These are phyloP conservation scores for Somion occarium DNA, from an alignment of 1,284 basidiomycete species.

Conservation along the genomic window DNA sequence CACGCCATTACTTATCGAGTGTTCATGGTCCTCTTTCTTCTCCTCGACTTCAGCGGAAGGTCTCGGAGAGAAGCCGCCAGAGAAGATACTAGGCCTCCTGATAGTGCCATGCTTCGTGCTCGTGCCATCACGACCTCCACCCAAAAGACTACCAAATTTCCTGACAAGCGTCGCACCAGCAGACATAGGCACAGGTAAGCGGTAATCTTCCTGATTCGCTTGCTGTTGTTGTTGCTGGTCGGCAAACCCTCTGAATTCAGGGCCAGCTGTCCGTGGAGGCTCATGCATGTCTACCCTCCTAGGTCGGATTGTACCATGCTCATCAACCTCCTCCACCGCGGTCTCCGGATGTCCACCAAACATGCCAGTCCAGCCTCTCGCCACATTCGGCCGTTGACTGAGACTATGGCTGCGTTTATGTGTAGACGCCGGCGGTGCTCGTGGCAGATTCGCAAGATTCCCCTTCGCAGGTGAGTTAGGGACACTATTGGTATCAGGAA, in stretches of 20 bases:
- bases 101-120: slow-evolving; percentile 31
- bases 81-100: slow-evolving; percentile 47
- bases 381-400: slow-evolving; percentile 58
- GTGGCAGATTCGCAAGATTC: slow-evolving; percentile 36
- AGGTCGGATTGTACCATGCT: slow-evolving; percentile 30
- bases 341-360: slow-evolving; percentile 38
- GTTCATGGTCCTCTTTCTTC: slow-evolving; percentile 14
- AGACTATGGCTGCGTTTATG: slow-evolving; percentile 74
- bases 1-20: slow-evolving; percentile 17
- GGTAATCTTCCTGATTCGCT: slow-evolving; percentile 26
- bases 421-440: slow-evolving; percentile 61
- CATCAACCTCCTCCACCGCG: slow-evolving; percentile 30
- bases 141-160: slow-evolving; percentile 67
- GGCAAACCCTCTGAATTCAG: slow-evolving; percentile 49
- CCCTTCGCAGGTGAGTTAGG: slow-evolving; percentile 24
- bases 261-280: slow-evolving; percentile 51
- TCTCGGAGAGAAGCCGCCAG: slow-evolving; percentile 39
- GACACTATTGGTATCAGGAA: slow-evolving; percentile 12
- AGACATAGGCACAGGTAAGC: slow-evolving; percentile 36
- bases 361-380: slow-evolving; percentile 38
- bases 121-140: slow-evolving; percentile 34
- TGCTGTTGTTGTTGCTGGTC: slow-evolving; percentile 20
- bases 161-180: slow-evolving; percentile 66
- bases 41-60: slow-evolving; percentile 36
- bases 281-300: slow-evolving; percentile 25